Conservation (phyloP, 2,329 filamentous ascomycete species). For the Pezicula rhizophila region DNA sequence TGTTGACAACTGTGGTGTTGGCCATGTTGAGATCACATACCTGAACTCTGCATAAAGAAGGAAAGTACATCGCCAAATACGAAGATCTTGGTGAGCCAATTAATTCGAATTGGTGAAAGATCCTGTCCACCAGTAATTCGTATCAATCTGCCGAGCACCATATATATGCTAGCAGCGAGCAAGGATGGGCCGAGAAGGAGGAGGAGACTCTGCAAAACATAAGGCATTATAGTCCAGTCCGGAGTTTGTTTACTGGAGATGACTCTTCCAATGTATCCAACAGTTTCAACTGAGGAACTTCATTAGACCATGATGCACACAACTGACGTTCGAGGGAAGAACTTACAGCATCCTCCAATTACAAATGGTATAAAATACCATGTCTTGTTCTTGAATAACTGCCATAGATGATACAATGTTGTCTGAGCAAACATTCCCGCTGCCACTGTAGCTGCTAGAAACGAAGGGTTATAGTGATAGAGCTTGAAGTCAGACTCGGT, state of each 20-base stretch:
- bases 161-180: slow-evolving; percentile 35
- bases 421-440: background rate
- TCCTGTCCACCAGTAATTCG: slow-evolving; percentile 30
- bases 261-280: slow-evolving; percentile 30
- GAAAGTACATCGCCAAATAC: slow-evolving; percentile 39
- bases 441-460: background rate
- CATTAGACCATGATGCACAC: background rate
- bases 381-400: background rate
- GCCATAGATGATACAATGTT: background rate
- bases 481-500: background rate
- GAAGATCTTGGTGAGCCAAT: slow-evolving; percentile 40
- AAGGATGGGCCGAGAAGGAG: slow-evolving; percentile 33
- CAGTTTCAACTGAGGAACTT: slow-evolving; percentile 29
- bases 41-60: slow-evolving; percentile 34
- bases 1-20: background rate
- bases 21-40: slow-evolving; percentile 2
- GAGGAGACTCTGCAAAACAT: slow-evolving; percentile 29
- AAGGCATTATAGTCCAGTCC: slow-evolving; percentile 23
- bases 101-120: slow-evolving; percentile 33
- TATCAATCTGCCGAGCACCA: slow-evolving; percentile 34
- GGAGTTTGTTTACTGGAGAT: slow-evolving; percentile 16
- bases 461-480: background rate
- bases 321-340: background rate
- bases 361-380: slow-evolving; percentile 1
- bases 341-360: background rate